These are phyloP conservation scores for Edhazardia aedis DNA, from an alignment of 371 early-diverging fungal species.

Conservation along the genomic window DNA sequence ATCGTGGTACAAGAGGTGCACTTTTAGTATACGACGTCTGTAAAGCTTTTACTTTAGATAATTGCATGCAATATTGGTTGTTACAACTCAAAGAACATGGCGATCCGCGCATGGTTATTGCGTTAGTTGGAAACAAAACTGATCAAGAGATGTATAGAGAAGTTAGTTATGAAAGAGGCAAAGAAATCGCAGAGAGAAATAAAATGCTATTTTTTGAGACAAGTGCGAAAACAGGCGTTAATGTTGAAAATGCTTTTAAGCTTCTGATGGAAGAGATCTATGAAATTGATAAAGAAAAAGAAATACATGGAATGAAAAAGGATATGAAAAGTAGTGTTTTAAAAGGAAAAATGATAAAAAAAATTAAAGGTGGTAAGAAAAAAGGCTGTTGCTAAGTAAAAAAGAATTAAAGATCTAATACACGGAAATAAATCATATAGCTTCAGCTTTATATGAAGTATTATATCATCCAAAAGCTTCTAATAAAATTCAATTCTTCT, in stretches of 20 bases:
- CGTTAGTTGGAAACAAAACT: slow-evolving; percentile 96
- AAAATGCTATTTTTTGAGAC: slow-evolving; percentile 68
- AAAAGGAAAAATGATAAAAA: too few relatives aligned
- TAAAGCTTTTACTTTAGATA: slow-evolving; percentile 72
- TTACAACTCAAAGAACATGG: slow-evolving; percentile 89
- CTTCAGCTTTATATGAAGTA: too few relatives aligned
- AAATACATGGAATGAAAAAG: neutral
- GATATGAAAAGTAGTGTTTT: neutral
- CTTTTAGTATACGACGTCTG: slow-evolving; percentile 93
- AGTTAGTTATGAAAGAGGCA: slow-evolving; percentile 79
- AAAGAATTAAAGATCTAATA: too few relatives aligned
- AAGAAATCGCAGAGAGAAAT: slow-evolving; percentile 66
- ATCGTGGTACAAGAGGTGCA: slow-evolving; percentile 96
- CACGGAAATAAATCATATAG: too few relatives aligned
- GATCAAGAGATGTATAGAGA: slow-evolving; percentile 80
- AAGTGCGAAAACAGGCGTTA: slow-evolving; percentile 68
- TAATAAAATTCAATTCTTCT: too few relatives aligned
- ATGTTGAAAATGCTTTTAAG: slow-evolving; percentile 54
- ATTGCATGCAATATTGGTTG: slow-evolving; percentile 71
- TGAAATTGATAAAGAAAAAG: neutral
- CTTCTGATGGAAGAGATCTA: neutral
- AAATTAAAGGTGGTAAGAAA: too few relatives aligned
- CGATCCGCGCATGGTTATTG: slow-evolving; percentile 78
- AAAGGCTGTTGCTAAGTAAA: too few relatives aligned
- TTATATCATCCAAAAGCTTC: too few relatives aligned